Evolutionary conservation across 2,329 filamentous ascomycete species (phyloP).

Genomic region (Emergomyces pasteurianus): DNA sequence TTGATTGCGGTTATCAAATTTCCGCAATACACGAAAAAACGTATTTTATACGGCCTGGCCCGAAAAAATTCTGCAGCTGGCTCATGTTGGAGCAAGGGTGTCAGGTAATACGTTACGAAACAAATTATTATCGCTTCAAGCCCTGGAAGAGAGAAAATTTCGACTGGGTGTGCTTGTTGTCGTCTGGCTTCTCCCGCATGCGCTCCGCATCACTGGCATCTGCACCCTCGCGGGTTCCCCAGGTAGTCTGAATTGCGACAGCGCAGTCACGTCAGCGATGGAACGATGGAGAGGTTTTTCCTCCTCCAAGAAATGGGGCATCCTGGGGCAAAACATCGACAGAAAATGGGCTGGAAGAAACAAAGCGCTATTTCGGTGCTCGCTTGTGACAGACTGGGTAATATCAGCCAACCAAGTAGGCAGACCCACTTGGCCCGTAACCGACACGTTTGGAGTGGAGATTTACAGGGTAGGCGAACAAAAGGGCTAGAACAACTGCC

Average conservation of each 20-base stretch:
- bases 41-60: neutral
- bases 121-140: neutral
- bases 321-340: neutral
- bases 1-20: neutral
- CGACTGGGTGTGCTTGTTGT: neutral
- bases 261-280: conserved; percentile 4
- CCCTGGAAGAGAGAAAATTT: neutral
- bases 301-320: neutral
- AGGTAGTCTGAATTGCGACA: conserved; percentile 55
- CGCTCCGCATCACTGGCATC: conserved; percentile 47
- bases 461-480: conserved; percentile 5
- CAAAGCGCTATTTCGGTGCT: neutral
- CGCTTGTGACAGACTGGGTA: neutral
- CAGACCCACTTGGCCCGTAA: neutral
- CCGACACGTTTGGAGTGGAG: neutral
- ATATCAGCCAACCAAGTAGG: neutral
- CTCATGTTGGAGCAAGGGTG: neutral
- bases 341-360: neutral
- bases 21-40: neutral
- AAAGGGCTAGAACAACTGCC: conserved; percentile 7
- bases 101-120: neutral
- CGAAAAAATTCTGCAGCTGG: neutral
- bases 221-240: conserved; percentile 79
- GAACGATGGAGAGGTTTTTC: neutral
- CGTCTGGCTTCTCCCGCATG: conserved; percentile 32